phyloP scores from a whole-genome alignment of 1,284 basidiomycete species.

The Ceratobasidium sp. region DNA sequence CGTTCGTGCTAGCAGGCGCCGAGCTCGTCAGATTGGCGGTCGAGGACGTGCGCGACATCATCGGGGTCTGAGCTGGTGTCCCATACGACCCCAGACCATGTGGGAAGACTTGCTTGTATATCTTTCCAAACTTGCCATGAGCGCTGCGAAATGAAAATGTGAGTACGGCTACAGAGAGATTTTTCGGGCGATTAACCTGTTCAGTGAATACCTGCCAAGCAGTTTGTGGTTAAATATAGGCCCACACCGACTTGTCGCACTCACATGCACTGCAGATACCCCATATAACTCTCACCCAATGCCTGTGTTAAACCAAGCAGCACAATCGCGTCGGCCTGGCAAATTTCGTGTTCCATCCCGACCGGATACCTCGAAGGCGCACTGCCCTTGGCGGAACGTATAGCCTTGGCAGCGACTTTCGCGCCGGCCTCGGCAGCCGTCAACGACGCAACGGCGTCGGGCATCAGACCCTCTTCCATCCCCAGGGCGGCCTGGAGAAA shows the following conservation, averaged over 20 bases:
- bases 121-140: conserved; percentile 77
- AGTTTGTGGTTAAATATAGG: conserved; percentile 24
- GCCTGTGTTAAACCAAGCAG: conserved; percentile 74
- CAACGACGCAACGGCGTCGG: conserved; percentile 67
- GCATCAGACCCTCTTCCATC: conserved; percentile 71
- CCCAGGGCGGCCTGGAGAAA: conserved; percentile 82
- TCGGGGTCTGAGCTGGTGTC: conserved; percentile 62
- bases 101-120: conserved; percentile 79
- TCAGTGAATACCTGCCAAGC: conserved; percentile 64
- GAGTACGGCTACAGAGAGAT: conserved; percentile 38
- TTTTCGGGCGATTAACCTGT: conserved; percentile 59
- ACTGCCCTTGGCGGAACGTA: conserved; percentile 58
- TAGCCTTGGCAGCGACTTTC: conserved; percentile 64
- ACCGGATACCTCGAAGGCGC: conserved; percentile 59
- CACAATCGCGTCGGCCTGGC: conserved; percentile 75
- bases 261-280: conserved; percentile 79
- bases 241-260: conserved; percentile 48
- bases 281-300: conserved; percentile 71
- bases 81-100: conserved; percentile 66
- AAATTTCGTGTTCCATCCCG: conserved; percentile 76
- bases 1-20: not conserved
- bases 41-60: conserved; percentile 58
- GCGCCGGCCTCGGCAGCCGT: conserved; percentile 68
- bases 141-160: conserved; percentile 59
- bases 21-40: conserved; percentile 33